phyloP scores from a whole-genome alignment of 176 grass and related monocot species.

The Bothriochloa decipiens region DNA sequence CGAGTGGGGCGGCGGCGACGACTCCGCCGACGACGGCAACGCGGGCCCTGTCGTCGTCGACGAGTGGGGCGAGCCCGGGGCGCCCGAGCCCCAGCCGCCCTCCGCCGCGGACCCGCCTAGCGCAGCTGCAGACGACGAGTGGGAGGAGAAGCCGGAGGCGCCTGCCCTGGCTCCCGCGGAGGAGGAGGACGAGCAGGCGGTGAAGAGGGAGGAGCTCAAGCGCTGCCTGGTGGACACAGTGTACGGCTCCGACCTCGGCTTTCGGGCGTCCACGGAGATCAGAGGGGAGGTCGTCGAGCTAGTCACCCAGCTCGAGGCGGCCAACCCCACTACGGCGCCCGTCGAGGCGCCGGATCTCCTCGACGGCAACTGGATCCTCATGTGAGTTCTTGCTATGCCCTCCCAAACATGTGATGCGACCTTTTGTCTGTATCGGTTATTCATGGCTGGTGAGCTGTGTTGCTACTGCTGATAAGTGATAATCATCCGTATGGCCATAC shows the following conservation, averaged over 20 bases:
- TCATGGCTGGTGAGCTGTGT: background rate
- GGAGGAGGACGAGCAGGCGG: constrained; percentile 34
- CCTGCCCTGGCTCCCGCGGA: background rate
- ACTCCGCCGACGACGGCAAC: background rate
- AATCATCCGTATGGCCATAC: background rate
- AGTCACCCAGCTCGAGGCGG: constrained; percentile 79
- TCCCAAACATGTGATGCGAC: background rate
- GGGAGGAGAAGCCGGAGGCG: constrained; percentile 34
- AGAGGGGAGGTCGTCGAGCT: constrained; percentile 93
- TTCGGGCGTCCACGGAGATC: constrained; percentile 68
- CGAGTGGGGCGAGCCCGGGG: constrained; percentile 73
- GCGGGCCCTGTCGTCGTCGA: constrained; percentile 50
- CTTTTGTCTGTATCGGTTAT: background rate
- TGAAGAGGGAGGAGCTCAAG: constrained; percentile 68
- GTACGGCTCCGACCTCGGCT: constrained; percentile 78
- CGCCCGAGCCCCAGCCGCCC: constrained; percentile 50
- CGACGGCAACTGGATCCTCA: constrained; percentile 88
- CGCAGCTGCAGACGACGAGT: constrained; percentile 60
- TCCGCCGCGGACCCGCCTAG: constrained; percentile 64
- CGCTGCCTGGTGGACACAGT: constrained; percentile 79
- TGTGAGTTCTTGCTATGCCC: constrained; percentile 56
- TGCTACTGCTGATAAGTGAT: constrained; percentile 4
- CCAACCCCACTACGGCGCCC: constrained; percentile 67
- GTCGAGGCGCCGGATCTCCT: constrained; percentile 69
- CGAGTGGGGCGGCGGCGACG: constrained; percentile 71